Evolutionary conservation across 192 early-diverging fungal species (phyloP).

Genomic region (Linnemannia exigua): DNA sequence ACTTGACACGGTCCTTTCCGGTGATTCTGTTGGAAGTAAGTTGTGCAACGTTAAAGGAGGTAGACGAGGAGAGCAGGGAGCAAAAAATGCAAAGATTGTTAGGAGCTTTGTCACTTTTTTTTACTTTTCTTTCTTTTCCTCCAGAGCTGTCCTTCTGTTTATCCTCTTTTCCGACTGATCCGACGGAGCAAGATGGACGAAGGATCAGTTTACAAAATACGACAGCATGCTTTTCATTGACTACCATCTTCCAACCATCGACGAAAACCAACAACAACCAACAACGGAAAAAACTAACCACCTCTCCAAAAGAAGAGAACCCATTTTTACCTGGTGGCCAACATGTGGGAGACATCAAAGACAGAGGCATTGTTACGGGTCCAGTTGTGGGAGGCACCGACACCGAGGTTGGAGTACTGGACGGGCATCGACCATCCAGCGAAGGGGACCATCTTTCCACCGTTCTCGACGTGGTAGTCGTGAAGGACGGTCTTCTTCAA

Average conservation of each 20-base stretch:
- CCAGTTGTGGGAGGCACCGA: constrained; percentile 90
- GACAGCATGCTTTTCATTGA: background rate
- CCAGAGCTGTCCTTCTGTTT: background rate
- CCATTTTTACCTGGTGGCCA: constrained; percentile 94
- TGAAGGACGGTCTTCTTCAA: constrained; percentile 87
- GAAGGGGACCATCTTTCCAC: constrained; percentile 98
- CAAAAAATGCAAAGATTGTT: background rate
- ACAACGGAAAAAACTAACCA: background rate
- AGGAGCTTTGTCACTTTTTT: background rate
- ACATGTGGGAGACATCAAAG: constrained; percentile 99
- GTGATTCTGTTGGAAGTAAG: constrained; percentile 67
- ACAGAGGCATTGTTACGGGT: constrained; percentile 92
- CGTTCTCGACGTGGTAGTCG: constrained; percentile 92
- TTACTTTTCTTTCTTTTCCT: background rate
- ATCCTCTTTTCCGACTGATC: background rate
- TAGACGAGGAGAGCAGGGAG: background rate
- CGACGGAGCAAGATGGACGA: no score
- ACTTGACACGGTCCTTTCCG: constrained; percentile 89
- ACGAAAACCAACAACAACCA: background rate
- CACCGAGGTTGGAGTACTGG: constrained; percentile 87
- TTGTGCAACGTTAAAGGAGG: background rate
- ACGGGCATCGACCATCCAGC: constrained; percentile 99
- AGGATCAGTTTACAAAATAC: background rate
- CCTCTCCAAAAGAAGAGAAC: background rate
- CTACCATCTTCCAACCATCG: background rate